These are phyloP conservation scores for Phytophthora pinifolia DNA, from an alignment of 352 stramenopile genomes.

Conservation along the genomic window DNA sequence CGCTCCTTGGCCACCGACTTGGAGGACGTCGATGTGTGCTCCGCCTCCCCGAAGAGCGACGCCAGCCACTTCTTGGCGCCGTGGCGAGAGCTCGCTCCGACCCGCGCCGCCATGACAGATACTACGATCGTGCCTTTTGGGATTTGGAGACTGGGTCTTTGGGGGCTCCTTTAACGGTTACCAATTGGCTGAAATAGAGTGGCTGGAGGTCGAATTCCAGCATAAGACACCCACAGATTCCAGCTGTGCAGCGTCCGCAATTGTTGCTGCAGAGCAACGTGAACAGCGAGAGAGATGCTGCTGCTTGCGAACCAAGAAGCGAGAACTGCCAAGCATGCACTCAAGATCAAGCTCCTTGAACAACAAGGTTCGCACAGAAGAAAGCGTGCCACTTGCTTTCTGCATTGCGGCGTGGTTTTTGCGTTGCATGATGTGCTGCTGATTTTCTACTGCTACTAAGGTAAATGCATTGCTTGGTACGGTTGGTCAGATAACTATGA, in stretches of 20 bases:
- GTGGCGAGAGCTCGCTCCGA: slow-evolving; percentile 43
- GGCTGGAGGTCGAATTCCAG: too few species aligned
- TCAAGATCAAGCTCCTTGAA: slow-evolving; percentile 43
- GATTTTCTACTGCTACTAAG: not conserved
- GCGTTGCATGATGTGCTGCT: not conserved
- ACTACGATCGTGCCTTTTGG: too few species aligned
- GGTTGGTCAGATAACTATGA: slow-evolving; percentile 89
- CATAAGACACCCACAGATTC: too few species aligned
- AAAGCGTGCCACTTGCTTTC: not conserved
- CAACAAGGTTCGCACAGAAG: too few species aligned
- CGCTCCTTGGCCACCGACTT: slow-evolving; percentile 88
- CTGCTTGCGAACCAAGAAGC: slow-evolving; percentile 51
- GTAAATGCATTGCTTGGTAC: not conserved
- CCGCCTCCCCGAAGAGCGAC: slow-evolving; percentile 66
- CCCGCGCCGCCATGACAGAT: slow-evolving; percentile 48
- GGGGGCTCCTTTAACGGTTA: slow-evolving; percentile 1
- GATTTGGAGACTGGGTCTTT: too few species aligned
- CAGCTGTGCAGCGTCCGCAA: too few species aligned
- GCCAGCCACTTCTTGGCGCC: slow-evolving; percentile 81
- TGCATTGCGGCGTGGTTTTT: not conserved
- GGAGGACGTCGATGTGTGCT: slow-evolving; percentile 40
- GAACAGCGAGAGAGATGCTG: slow-evolving; percentile 50
- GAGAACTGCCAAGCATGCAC: slow-evolving; percentile 44
- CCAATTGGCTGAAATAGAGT: not conserved
- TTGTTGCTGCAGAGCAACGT: slow-evolving; percentile 42